Conservation (phyloP, 129 eudicot species). For the Chrysanthemum makinoi region DNA sequence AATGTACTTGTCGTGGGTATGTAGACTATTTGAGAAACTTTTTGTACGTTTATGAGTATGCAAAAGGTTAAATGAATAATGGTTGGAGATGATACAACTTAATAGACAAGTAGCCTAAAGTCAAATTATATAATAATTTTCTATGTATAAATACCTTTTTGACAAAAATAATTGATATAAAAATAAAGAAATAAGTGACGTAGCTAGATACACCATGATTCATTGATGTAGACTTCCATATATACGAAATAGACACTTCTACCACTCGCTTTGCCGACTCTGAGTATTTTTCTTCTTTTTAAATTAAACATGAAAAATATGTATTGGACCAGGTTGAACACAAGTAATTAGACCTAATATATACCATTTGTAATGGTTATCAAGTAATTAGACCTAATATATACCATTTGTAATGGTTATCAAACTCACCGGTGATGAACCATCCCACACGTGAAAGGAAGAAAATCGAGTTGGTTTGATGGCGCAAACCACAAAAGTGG, state of each 20-base stretch:
- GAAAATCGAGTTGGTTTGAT: too few species aligned
- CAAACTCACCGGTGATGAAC: too few species aligned
- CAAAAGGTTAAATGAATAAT: slow-evolving; percentile 21
- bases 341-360: too few species aligned
- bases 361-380: too few species aligned
- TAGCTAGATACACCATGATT: slow-evolving; percentile 3
- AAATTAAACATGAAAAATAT: background rate
- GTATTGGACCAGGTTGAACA: too few species aligned
- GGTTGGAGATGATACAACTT: slow-evolving; percentile 18
- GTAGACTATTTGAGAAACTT: slow-evolving; percentile 23
- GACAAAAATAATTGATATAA: slow-evolving; percentile 21
- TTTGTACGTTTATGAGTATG: slow-evolving; percentile 11
- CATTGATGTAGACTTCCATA: slow-evolving; percentile 12
- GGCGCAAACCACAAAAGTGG: too few species aligned
- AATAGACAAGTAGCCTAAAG: slow-evolving; percentile 25
- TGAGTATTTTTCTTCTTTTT: background rate
- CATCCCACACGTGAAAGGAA: too few species aligned
- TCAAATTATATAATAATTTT: slow-evolving; percentile 16
- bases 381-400: too few species aligned
- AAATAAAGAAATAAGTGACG: slow-evolving; percentile 9
- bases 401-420: too few species aligned
- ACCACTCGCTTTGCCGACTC: slow-evolving; percentile 39
- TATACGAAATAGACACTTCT: slow-evolving; percentile 27
- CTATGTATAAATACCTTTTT: slow-evolving; percentile 19
- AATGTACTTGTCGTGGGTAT: background rate